A percentile compares a stretch with the other conserved stretches of the same genome.
Evolutionary conservation across 805 yeast genomes (phyloP).

Genomic region (Teunomyces aglyptinius): DNA sequence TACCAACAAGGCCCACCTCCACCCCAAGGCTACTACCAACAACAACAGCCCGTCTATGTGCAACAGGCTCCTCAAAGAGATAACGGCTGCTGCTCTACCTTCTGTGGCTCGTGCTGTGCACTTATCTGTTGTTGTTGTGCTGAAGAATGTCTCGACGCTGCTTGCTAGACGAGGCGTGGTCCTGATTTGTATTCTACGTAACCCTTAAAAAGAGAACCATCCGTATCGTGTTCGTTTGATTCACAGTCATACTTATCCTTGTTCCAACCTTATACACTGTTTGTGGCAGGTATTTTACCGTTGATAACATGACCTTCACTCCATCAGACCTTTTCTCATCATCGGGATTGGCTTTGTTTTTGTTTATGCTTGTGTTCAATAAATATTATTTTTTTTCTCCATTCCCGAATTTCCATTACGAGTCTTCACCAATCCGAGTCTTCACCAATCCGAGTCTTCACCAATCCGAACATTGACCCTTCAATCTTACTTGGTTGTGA

Average conservation of each 20-base stretch:
- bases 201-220: background rate
- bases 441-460: too few species aligned
- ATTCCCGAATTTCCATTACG: background rate
- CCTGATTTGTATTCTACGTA: background rate
- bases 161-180: background rate
- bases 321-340: background rate
- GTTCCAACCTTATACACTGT: background rate
- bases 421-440: too few species aligned
- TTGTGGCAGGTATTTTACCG: background rate
- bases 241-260: too few species aligned
- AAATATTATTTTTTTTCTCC: background rate
- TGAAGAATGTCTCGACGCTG: slow-evolving; percentile 15
- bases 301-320: background rate
- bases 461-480: background rate
- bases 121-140: slow-evolving; percentile 18
- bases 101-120: slow-evolving; percentile 16
- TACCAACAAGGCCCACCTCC: slow-evolving; percentile 26
- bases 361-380: background rate
- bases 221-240: too few species aligned
- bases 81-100: slow-evolving; percentile 24
- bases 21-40: slow-evolving; percentile 27
- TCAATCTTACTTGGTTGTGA: too few species aligned
- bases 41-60: slow-evolving; percentile 32
- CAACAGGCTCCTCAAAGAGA: slow-evolving; percentile 24
- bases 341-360: background rate